Percentiles rank a stretch among this genome's conserved stretches.
phyloP scores from a whole-genome alignment of 768 basidiomycete species.

The Rubroboletus pulcherrimus region DNA sequence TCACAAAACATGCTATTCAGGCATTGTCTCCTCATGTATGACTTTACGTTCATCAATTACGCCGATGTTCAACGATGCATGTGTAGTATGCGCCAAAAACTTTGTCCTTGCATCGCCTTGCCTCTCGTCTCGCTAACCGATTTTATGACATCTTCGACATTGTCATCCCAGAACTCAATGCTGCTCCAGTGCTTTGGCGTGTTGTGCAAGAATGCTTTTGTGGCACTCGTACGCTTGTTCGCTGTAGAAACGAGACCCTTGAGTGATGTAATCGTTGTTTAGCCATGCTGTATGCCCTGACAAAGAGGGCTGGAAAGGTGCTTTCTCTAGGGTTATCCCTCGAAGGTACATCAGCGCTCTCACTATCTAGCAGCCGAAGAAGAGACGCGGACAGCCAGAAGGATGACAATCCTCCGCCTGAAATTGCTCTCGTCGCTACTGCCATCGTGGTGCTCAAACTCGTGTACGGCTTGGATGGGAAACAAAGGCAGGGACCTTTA shows the following conservation, averaged over 20 bases:
- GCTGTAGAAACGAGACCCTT: neutral
- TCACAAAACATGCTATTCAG: slow-evolving; percentile 65
- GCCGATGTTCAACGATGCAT: slow-evolving; percentile 11
- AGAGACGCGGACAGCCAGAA: slow-evolving; percentile 45
- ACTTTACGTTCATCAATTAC: slow-evolving; percentile 1
- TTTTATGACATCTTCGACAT: slow-evolving; percentile 54
- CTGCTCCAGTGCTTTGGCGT: slow-evolving; percentile 75
- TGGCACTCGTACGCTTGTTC: slow-evolving; percentile 63
- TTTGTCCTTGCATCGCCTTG: slow-evolving; percentile 52
- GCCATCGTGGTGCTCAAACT: slow-evolving; percentile 76
- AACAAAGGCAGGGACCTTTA: slow-evolving; percentile 42
- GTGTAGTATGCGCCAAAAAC: slow-evolving; percentile 63
- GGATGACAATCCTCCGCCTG: slow-evolving; percentile 65
- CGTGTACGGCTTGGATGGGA: slow-evolving; percentile 80
- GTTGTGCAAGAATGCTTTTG: slow-evolving; percentile 56
- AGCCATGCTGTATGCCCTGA: slow-evolving; percentile 62
- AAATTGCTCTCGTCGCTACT: slow-evolving; percentile 56
- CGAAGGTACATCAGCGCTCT: slow-evolving; percentile 50
- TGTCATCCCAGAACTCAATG: slow-evolving; percentile 69
- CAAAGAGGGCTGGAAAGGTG: slow-evolving; percentile 54
- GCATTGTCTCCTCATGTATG: slow-evolving; percentile 68
- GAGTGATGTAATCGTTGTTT: slow-evolving; percentile 1
- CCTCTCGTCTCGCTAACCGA: slow-evolving; percentile 58
- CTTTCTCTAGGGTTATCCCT: slow-evolving; percentile 59
- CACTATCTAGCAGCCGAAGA: slow-evolving; percentile 31